Percentiles rank a stretch among this genome's conserved stretches.
These are phyloP conservation scores for Podila verticillata DNA, from an alignment of 192 early-diverging fungal species.

Conservation along the genomic window DNA sequence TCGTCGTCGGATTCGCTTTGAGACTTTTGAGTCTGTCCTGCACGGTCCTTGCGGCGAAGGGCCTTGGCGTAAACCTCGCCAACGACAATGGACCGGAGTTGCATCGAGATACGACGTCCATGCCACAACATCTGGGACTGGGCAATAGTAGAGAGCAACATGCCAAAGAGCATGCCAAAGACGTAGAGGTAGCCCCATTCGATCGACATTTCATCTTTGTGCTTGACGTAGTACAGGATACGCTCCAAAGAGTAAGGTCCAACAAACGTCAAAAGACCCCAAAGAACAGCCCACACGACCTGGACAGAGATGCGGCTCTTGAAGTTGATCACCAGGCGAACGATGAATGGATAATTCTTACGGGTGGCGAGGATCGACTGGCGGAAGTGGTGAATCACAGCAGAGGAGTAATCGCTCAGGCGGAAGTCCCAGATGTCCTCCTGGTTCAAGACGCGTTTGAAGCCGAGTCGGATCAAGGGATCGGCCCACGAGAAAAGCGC, in stretches of 20 bases:
- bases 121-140: conserved; percentile 53
- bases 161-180: conserved; percentile 59
- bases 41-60: conserved; percentile 67
- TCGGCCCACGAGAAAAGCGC: conserved; percentile 47
- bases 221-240: conserved; percentile 28
- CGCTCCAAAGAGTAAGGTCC: conserved; percentile 47
- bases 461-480: conserved; percentile 36
- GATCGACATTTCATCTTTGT: conserved; percentile 32
- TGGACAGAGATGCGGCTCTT: conserved; percentile 32
- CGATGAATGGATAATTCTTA: conserved; percentile 40
- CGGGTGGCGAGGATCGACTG: conserved; percentile 47
- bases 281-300: conserved; percentile 33
- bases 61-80: conserved; percentile 72
- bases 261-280: conserved; percentile 36
- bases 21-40: conserved; percentile 54
- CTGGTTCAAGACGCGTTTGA: conserved; percentile 18
- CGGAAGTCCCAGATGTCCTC: conserved; percentile 52
- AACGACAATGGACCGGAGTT: conserved; percentile 62
- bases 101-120: conserved; percentile 49
- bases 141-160: conserved; percentile 28
- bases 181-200: conserved; percentile 65
- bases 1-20: conserved; percentile 44
- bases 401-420: conserved; percentile 45
- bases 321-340: conserved; percentile 45
- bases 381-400: conserved; percentile 49